Evolutionary conservation across 106 monocot genomes (phyloP).

Genomic region (Amphibolis antarctica): DNA sequence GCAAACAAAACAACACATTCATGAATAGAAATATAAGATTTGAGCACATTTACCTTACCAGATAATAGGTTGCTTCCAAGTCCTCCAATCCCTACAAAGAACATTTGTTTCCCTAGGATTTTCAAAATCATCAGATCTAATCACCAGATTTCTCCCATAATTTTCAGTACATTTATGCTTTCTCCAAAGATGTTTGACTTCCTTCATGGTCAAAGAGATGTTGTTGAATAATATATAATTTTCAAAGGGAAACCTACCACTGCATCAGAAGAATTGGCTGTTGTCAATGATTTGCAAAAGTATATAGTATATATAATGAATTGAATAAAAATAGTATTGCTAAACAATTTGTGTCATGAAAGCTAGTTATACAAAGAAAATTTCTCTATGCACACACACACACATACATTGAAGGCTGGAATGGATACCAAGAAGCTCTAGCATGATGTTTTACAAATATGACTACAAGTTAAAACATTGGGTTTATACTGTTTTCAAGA

Average conservation of each 20-base stretch:
- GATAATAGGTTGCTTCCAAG: conserved; percentile 86
- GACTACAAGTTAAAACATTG: too few relatives aligned
- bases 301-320: not conserved
- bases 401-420: too few relatives aligned
- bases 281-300: conserved; percentile 1
- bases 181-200: conserved; percentile 94
- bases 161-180: conserved; percentile 64
- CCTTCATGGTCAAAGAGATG: conserved; percentile 60
- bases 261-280: conserved; percentile 20
- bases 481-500: too few relatives aligned
- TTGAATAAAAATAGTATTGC: too few relatives aligned
- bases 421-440: too few relatives aligned
- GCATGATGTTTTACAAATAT: too few relatives aligned
- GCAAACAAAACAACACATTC: too few relatives aligned
- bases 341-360: too few relatives aligned
- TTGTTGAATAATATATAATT: conserved; percentile 77
- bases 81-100: conserved; percentile 73
- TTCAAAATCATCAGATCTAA: conserved; percentile 76
- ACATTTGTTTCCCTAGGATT: conserved; percentile 67
- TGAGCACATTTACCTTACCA: conserved; percentile 35
- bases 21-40: not conserved
- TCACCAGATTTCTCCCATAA: conserved; percentile 40
- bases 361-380: too few relatives aligned
- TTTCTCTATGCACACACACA: too few relatives aligned
- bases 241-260: conserved; percentile 77